Conservation (phyloP, 2,329 filamentous ascomycete genomes). For the Penicillium concentricum region DNA sequence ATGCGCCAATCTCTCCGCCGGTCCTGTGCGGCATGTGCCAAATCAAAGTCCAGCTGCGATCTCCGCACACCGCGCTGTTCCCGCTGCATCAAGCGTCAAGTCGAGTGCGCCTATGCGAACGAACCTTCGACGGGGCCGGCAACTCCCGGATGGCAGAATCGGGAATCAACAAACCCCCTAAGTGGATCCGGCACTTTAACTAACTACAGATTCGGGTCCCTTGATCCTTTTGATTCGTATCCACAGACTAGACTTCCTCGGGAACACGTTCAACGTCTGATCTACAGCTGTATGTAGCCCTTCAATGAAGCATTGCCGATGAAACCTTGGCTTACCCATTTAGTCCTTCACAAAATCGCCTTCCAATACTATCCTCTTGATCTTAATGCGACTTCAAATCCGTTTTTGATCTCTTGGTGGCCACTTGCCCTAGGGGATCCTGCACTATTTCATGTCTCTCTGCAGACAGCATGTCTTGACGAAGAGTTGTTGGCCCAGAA, state of each 20-base stretch:
- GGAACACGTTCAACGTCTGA: conserved; percentile 54
- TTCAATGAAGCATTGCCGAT: not conserved
- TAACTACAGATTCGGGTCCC: conserved; percentile 34
- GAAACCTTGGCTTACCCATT: conserved; percentile 16
- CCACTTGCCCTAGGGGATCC: conserved; percentile 57
- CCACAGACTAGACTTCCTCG: conserved; percentile 54
- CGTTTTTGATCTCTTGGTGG: conserved; percentile 62
- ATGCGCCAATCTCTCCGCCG: conserved; percentile 59
- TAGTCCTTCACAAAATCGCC: conserved; percentile 58
- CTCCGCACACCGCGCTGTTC: conserved; percentile 56
- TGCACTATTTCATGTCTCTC: conserved; percentile 58
- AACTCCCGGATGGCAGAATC: conserved; percentile 10
- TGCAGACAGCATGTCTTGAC: conserved; percentile 59
- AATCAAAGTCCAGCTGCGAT: conserved; percentile 57
- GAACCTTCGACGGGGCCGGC: conserved; percentile 45
- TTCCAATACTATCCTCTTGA: conserved; percentile 62
- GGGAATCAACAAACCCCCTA: conserved; percentile 4
- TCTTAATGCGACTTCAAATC: conserved; percentile 53
- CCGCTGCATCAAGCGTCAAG: conserved; percentile 52
- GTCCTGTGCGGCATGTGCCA: conserved; percentile 58
- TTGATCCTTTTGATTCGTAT: conserved; percentile 60
- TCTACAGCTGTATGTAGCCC: conserved; percentile 52
- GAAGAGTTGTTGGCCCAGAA: conserved; percentile 53
- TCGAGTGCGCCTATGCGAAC: conserved; percentile 55
- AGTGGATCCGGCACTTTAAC: conserved; percentile 15